Base-by-base conservation (phyloP, 306 rosid genomes). In the Senna tora region DNA sequence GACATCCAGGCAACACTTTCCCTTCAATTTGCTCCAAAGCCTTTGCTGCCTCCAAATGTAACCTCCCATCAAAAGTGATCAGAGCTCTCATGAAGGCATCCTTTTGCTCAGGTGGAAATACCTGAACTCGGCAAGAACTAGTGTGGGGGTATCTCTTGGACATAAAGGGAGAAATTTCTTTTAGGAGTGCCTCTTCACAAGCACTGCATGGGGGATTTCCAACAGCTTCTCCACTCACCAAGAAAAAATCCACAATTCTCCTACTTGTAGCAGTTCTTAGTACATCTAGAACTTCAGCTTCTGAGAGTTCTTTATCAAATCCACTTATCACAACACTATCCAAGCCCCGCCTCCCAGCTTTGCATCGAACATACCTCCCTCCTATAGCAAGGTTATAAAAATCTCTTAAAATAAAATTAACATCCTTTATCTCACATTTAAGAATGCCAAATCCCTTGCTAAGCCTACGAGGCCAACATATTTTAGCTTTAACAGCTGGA, bases 41-140 rank as follows among this genome's bases (percentile, higher is more conserved):
- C 80, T 75, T 86, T 16, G 99, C 99, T 9, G 97, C 99, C 82
- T 94, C 99, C 74, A 89, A 81, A 75, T 94, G 99, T 55, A 91
- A 82, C 78, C 99, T 86, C 74, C 99, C 96, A 77, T 91, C 97
- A 80, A 94, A 94, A 41, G 71, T 83, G 72, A 94, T 77, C 42
- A 81, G 50, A 62, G 99, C 99, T 77, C 69, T 89, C 84, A 85
- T 83, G 85, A 71, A 89, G 59, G 46, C 7, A 81, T 81, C 89
- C 81, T 77, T 91, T 0, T 83, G 88, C 74, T 85, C 90, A 42
- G 97, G 96, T 42, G 69, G 65, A 52, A 75, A 74, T 54, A 94
- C 97, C 73, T 91, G 93, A 72, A 91, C 95, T 42, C 82, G 84
- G 73, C 87, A 89, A 74, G 79, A 73, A 75, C 65, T 67, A 51